Base-by-base conservation (phyloP, 345 rosid genomes). In the Barbarea vulgaris region DNA sequence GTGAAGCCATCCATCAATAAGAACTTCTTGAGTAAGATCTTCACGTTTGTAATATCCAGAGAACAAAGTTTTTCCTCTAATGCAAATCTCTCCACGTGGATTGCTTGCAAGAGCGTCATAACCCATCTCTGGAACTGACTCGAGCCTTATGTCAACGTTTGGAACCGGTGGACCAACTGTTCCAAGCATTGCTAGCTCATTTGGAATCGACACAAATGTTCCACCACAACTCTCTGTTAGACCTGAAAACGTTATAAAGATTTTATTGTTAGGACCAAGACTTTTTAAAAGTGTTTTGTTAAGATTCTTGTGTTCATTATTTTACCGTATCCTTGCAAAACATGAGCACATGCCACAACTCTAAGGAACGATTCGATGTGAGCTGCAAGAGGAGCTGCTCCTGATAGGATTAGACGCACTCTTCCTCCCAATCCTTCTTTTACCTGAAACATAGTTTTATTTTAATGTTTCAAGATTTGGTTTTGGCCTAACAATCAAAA, bases 261-360 rank as follows among this genome's bases (percentile, higher is more conserved):
- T 46, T 46, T 58, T 53, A 60, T 71, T 70, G 47, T 9, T 34
- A 60, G 24, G 14, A 33, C 37, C 19, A 48, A 46, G 50, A 53
- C n/a, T 0, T 47, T 62, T 22, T 56, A 53, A 48, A 50, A 25
- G 60, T 24, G 58, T 27, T 18, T 15, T 18, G 46, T 41, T 41
- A 15, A 44, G n/a, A 66, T 71, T 34, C 13, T 57, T 72, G 22
- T 19, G 37, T 78, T 10, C 39, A 44, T 18, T 44, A 47, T 42
- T n/a, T n/a, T 84, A 94, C 99, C 99, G 71, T 95, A 95, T 93
- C 99, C 99, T 84, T 95, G 99, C 17, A 93, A 85, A 78, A 95
- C 94, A 81, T 93, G 96, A 63, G 94, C 87, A 83, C 98, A 95
- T 28, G 99, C 85, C 15, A 95, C 99, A 79, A 93, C 99, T 72